Conservation (phyloP, 805 yeast species). For the Saccharomyces mikatae region DNA sequence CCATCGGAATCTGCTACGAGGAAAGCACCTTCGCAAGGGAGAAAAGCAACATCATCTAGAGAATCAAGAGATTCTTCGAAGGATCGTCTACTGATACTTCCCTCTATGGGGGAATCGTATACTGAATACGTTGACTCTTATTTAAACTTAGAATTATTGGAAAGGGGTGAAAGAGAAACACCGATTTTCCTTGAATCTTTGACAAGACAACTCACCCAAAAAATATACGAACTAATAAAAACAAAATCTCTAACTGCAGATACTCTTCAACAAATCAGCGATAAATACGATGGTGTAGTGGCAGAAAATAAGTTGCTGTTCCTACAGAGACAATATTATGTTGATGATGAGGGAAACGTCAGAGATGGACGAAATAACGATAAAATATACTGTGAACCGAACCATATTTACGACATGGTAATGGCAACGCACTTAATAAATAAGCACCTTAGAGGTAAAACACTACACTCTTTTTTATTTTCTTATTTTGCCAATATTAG, state of each 20-base stretch:
- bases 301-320: conserved; percentile 15
- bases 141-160: conserved; percentile 13
- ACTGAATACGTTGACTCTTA: conserved; percentile 9
- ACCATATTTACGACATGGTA: conserved; percentile 20
- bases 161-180: conserved; percentile 20
- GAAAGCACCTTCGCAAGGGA: not conserved
- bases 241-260: conserved; percentile 15
- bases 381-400: conserved; percentile 26
- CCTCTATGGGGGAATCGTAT: conserved; percentile 14
- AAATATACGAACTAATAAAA: conserved; percentile 20
- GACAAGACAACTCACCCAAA: conserved; percentile 23
- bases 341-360: conserved; percentile 14
- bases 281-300: conserved; percentile 12
- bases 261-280: conserved; percentile 14
- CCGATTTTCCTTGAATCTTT: conserved; percentile 14
- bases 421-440: conserved; percentile 29
- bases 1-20: not conserved
- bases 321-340: conserved; percentile 20
- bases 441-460: conserved; percentile 15
- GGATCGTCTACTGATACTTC: conserved; percentile 4
- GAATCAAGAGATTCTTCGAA: not conserved
- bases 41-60: not conserved
- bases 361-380: conserved; percentile 19
- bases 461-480: conserved; percentile 12
- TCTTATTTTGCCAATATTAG: conserved; percentile 23